These are phyloP conservation scores for Metschnikowia baotianmanensis DNA, from an alignment of 805 yeast species.

Conservation along the genomic window DNA sequence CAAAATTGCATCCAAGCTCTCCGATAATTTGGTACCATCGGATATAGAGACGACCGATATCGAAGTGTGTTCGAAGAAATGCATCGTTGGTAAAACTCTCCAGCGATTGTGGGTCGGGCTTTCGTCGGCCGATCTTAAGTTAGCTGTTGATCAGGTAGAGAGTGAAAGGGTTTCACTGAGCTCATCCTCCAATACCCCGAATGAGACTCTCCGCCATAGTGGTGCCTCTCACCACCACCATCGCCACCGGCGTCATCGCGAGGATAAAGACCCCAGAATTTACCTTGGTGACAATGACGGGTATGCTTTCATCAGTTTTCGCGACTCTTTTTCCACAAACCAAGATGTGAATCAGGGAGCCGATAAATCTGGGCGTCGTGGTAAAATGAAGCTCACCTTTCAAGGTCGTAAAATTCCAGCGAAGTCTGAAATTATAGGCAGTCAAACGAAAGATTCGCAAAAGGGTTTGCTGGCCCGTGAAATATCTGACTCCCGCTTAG, in stretches of 20 bases:
- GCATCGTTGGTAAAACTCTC: constrained; percentile 34
- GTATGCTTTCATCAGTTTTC: constrained; percentile 34
- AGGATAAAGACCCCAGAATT: not conserved
- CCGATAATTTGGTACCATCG: constrained; percentile 33
- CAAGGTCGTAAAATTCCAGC: constrained; percentile 21
- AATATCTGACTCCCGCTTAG: constrained; percentile 4
- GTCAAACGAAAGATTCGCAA: not conserved
- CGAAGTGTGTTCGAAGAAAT: constrained; percentile 31
- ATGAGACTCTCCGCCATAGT: not conserved
- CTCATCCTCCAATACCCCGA: constrained; percentile 1
- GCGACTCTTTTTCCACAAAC: constrained; percentile 26
- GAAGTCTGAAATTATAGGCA: not conserved
- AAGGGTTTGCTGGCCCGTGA: not conserved
- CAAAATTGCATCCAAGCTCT: constrained; percentile 32
- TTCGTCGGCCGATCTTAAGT: constrained; percentile 6
- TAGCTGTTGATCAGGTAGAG: not conserved
- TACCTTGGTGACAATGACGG: constrained; percentile 1
- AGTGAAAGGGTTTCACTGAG: constrained; percentile 1
- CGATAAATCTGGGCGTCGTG: constrained; percentile 34
- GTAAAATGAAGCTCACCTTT: constrained; percentile 34
- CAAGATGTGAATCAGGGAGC: constrained; percentile 17
- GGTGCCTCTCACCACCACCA: constrained; percentile 4
- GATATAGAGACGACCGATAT: constrained; percentile 43
- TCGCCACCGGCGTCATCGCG: constrained; percentile 11
- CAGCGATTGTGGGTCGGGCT: constrained; percentile 33